Percentiles rank a stretch among this genome's conserved stretches.
These are phyloP conservation scores for Jaapia argillacea DNA, from an alignment of 768 basidiomycete species.

Conservation along the genomic window DNA sequence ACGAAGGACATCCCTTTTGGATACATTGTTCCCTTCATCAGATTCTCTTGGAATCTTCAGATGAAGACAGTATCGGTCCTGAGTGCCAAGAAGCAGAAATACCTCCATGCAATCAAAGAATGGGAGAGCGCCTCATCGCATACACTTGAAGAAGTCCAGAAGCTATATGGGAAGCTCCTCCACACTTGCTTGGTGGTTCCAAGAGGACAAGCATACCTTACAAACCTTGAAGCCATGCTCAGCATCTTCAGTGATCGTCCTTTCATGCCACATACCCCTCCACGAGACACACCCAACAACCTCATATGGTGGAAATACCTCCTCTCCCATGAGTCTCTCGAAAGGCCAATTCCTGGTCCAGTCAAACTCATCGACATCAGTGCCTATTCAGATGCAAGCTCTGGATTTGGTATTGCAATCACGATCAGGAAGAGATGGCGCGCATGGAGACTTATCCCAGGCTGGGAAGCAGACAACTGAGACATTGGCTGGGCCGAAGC, in stretches of 20 bases:
- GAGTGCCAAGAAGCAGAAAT: slow-evolving; percentile 18
- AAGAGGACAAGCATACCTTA: slow-evolving; percentile 27
- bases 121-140: slow-evolving; percentile 18
- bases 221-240: slow-evolving; percentile 20
- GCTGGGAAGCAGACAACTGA: slow-evolving; percentile 4
- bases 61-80: slow-evolving; percentile 13
- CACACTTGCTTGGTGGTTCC: slow-evolving; percentile 22
- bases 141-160: slow-evolving; percentile 22
- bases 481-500: slow-evolving; percentile 17
- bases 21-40: slow-evolving; percentile 13
- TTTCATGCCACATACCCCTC: slow-evolving; percentile 18
- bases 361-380: neutral
- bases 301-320: slow-evolving; percentile 24
- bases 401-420: slow-evolving; percentile 11
- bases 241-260: slow-evolving; percentile 16
- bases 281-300: slow-evolving; percentile 10
- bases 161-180: slow-evolving; percentile 29
- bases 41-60: slow-evolving; percentile 22
- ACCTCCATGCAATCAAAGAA: slow-evolving; percentile 15
- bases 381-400: slow-evolving; percentile 12
- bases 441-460: slow-evolving; percentile 11
- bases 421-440: slow-evolving; percentile 13
- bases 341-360: no score
- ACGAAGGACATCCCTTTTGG: slow-evolving; percentile 18
- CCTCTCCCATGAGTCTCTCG: slow-evolving; percentile 10